phyloP scores from a whole-genome alignment of 371 early-diverging fungal genomes.

The Mucor racemosus region DNA sequence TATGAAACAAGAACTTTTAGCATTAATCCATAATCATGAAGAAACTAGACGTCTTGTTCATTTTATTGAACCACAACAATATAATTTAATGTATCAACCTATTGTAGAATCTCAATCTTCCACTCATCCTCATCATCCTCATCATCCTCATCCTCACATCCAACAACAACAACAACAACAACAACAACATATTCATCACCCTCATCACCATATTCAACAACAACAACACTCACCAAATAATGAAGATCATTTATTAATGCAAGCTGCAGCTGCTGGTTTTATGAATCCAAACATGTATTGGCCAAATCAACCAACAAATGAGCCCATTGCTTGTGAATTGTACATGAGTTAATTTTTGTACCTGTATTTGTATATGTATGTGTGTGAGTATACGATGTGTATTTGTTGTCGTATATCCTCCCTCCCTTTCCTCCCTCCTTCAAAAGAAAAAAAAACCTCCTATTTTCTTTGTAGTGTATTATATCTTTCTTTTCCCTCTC shows the following conservation, averaged over 20 bases:
- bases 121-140: background rate
- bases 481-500: background rate
- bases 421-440: background rate
- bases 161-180: background rate
- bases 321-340: slow-evolving; percentile 23
- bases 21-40: slow-evolving; percentile 42
- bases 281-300: slow-evolving; percentile 27
- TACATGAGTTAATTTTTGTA: slow-evolving; percentile 21
- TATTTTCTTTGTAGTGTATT: slow-evolving; percentile 5
- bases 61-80: slow-evolving; percentile 30
- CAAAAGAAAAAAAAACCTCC: background rate
- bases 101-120: background rate
- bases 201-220: background rate
- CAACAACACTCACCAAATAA: slow-evolving; percentile 1
- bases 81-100: background rate
- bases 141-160: background rate
- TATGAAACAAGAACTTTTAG: slow-evolving; percentile 55
- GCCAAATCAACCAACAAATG: slow-evolving; percentile 3
- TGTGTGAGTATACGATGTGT: background rate
- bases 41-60: slow-evolving; percentile 47
- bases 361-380: background rate
- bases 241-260: slow-evolving; percentile 11
- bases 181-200: slow-evolving; percentile 5
- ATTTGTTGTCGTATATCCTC: background rate
- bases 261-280: slow-evolving; percentile 10